phyloP scores from a whole-genome alignment of 768 basidiomycete species.

The Lactifluus piperatus region DNA sequence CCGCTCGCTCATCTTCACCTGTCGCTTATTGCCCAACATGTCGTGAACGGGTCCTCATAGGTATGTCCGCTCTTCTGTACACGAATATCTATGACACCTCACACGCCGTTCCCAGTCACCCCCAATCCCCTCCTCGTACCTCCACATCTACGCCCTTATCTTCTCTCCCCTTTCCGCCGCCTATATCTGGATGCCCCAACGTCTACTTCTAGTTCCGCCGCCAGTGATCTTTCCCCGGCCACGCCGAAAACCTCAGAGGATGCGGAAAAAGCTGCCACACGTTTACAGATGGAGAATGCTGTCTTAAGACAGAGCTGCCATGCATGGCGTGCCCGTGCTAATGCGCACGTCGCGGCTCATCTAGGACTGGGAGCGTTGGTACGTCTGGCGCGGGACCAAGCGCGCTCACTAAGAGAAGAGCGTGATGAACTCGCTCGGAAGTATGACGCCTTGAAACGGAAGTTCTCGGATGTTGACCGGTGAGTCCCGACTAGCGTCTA shows the following conservation, averaged over 20 bases:
- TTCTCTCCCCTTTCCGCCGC: conserved; percentile 17
- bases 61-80: not conserved
- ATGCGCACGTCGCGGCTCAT: conserved; percentile 9
- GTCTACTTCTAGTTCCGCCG: not conserved
- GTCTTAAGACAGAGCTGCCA: conserved; percentile 5
- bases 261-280: not conserved
- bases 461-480: conserved; percentile 16
- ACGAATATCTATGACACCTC: not conserved
- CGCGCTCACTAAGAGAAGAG: conserved; percentile 2
- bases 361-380: not conserved
- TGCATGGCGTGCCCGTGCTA: conserved; percentile 14
- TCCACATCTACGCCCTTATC: conserved; percentile 12
- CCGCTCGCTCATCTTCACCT: not conserved
- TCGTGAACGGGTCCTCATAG: conserved; percentile 9
- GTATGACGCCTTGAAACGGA: conserved; percentile 16
- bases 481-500: conserved; percentile 1
- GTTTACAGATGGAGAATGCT: conserved; percentile 14
- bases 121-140: conserved; percentile 11
- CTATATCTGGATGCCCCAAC: conserved; percentile 11
- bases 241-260: not conserved
- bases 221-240: not conserved
- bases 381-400: conserved; percentile 6
- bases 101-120: not conserved
- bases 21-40: conserved; percentile 12
- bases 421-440: conserved; percentile 12